These are phyloP conservation scores for Yarrowia hollandica DNA, from an alignment of 805 yeast genomes.

Conservation along the genomic window DNA sequence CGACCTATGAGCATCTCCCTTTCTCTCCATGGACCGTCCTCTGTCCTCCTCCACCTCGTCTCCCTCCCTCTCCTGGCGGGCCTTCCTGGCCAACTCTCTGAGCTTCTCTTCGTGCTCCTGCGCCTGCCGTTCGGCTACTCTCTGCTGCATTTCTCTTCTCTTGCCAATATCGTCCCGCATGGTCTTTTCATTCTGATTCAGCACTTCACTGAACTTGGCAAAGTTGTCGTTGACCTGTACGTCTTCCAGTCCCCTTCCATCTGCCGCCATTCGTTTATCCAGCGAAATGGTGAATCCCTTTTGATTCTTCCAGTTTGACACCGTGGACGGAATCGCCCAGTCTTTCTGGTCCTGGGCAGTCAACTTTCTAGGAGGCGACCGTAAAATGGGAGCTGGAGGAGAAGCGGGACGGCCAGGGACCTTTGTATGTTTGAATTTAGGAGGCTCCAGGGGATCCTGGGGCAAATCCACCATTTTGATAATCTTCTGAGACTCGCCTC, in stretches of 20 bases:
- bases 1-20: too few relatives aligned
- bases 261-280: constrained; percentile 70
- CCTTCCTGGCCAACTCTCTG: constrained; percentile 51
- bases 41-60: background rate
- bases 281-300: constrained; percentile 82
- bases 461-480: constrained; percentile 67
- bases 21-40: background rate
- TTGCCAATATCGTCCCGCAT: constrained; percentile 58
- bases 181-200: constrained; percentile 63
- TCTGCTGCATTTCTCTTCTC: constrained; percentile 52
- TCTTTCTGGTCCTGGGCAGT: constrained; percentile 71
- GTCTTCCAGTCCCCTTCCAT: constrained; percentile 44
- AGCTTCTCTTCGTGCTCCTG: constrained; percentile 54
- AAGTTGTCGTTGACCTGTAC: constrained; percentile 56
- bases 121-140: constrained; percentile 52
- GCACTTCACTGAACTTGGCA: constrained; percentile 65
- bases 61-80: constrained; percentile 44
- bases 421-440: constrained; percentile 68
- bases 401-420: constrained; percentile 70
- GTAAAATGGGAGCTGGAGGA: constrained; percentile 65
- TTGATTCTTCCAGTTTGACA: constrained; percentile 94
- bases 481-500: constrained; percentile 45
- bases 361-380: constrained; percentile 52
- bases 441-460: constrained; percentile 85
- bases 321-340: constrained; percentile 88